Conservation (phyloP, 495 filamentous ascomycete species). For the Penicillium pulvis region DNA sequence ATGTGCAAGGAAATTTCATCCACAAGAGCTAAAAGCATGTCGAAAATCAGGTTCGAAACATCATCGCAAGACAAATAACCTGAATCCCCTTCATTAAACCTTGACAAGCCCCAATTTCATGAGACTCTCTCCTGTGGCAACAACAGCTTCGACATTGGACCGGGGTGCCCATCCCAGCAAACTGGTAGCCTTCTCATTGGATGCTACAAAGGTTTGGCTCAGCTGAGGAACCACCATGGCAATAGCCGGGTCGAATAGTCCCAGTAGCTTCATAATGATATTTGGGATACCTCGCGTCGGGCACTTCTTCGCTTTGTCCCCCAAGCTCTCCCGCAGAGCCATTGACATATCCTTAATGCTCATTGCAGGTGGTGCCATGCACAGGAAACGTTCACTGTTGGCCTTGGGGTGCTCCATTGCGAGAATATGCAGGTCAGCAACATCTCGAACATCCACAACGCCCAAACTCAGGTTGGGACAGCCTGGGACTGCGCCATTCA, state of each 20-base stretch:
- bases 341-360: constrained; percentile 9
- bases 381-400: constrained; percentile 12
- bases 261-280: constrained; percentile 8
- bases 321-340: constrained; percentile 8
- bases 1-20: neutral
- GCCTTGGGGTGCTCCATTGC: constrained; percentile 17
- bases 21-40: neutral
- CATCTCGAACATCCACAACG: constrained; percentile 18
- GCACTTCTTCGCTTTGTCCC: constrained; percentile 8
- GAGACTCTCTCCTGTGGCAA: constrained; percentile 14
- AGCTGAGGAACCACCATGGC: constrained; percentile 9
- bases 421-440: constrained; percentile 13
- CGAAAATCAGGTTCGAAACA: neutral
- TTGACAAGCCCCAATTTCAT: neutral
- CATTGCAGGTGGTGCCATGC: constrained; percentile 8
- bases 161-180: constrained; percentile 15
- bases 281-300: constrained; percentile 11
- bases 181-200: constrained; percentile 13
- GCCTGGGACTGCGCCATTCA: constrained; percentile 12
- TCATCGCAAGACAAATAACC: neutral
- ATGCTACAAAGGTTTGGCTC: constrained; percentile 4
- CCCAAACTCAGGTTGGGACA: constrained; percentile 10
- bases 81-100: neutral
- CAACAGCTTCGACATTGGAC: constrained; percentile 10
- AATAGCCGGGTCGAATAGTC: constrained; percentile 8